Evolutionary conservation across 2,329 filamentous ascomycete species (phyloP), one percentile per base, ranked within the genome.

Genomic region (Colletotrichum phormii): DNA sequence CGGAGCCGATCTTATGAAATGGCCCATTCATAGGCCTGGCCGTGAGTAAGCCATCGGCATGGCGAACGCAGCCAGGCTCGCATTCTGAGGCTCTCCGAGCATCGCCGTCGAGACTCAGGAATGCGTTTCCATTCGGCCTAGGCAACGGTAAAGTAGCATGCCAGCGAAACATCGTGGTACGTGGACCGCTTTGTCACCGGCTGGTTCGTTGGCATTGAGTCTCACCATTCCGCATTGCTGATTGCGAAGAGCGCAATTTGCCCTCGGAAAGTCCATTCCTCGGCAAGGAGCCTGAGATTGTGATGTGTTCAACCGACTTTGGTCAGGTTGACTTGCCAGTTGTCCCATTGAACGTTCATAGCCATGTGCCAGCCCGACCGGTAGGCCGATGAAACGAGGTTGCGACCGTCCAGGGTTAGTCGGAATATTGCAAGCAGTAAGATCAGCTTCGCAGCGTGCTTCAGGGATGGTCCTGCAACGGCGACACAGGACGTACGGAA

Each of bases 51-150:
- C 33, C 60, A 42, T 55, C 22, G 31, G 31, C 66, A 69, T 70
- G 54, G 70, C 46, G 46, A 64, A 59, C 24, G 66, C 65, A 70
- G 29, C n/a, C 15, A 35, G 58, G 8, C 31, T 37, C n/a, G 63
- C 63, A 70, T 64, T 51, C 66, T 72, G 51, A 67, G 60, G 7
- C 51, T 54, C 54, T 15, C 51, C 46, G 60, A 61, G 35, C 63
- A 72, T 72, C 22, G 63, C 49, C 31, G 22, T 51, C 37, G 35
- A 57, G 37, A 72, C 58, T 60, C 59, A 58, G 55, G 49, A 72
- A 64, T 60, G 65, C 31, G 35, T 33, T 26, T 51, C 29, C 24
- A 24, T 31, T 55, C 22, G 24, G n/a, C 46, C 65, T 33, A 64
- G 65, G 42, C 65, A 72, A 55, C 64, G 26, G 55, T 37, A 54